These are phyloP conservation scores for Microcera coccophila DNA, from an alignment of 2,329 filamentous ascomycete genomes.

Conservation along the genomic window DNA sequence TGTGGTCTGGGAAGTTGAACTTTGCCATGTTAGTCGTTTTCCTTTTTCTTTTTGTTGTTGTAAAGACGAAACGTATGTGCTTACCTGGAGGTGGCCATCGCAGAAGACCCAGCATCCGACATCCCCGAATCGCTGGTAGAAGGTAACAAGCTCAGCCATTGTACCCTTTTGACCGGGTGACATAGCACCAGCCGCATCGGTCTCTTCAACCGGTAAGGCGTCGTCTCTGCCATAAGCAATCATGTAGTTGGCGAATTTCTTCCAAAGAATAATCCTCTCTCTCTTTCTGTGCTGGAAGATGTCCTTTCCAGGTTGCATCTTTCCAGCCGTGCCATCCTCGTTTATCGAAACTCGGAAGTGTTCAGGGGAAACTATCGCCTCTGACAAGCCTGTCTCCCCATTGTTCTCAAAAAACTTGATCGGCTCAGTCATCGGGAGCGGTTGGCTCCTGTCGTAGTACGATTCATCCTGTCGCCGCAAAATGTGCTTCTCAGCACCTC, in stretches of 20 bases:
- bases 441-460: constrained; percentile 57
- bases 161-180: constrained; percentile 36
- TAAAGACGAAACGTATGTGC: constrained; percentile 3
- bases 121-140: constrained; percentile 77
- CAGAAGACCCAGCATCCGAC: constrained; percentile 79
- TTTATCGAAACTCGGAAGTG: constrained; percentile 55
- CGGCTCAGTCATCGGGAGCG: constrained; percentile 57
- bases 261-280: constrained; percentile 64
- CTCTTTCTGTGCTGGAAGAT: constrained; percentile 63
- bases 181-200: constrained; percentile 38
- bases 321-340: constrained; percentile 57
- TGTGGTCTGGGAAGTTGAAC: constrained; percentile 87
- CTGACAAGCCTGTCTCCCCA: constrained; percentile 58
- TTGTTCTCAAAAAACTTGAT: constrained; percentile 74
- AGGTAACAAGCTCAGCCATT: constrained; percentile 62
- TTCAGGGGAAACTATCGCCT: constrained; percentile 61
- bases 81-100: constrained; percentile 72
- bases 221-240: constrained; percentile 70
- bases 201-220: constrained; percentile 47
- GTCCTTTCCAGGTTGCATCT: constrained; percentile 59
- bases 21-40: constrained; percentile 29
- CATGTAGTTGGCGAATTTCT: constrained; percentile 73
- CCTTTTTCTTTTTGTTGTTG: too few species aligned
- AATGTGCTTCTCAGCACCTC: constrained; percentile 67
- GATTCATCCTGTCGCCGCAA: constrained; percentile 54